Base-by-base conservation (phyloP, 164 flowering plant genomes). In the Macadamia integrifolia region DNA sequence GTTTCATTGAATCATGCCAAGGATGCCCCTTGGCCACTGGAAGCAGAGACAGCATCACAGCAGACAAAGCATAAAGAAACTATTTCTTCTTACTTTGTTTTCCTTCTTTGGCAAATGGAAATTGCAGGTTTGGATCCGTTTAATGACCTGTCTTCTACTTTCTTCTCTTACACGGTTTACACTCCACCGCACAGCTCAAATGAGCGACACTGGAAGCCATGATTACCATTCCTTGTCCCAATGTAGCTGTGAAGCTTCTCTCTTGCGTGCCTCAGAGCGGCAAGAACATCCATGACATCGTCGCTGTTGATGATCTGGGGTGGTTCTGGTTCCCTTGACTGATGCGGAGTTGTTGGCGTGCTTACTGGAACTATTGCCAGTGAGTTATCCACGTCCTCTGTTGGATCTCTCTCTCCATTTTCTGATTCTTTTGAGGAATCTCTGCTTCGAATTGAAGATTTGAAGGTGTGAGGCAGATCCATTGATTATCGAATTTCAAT, bases 201-300 rank as follows among this genome's bases (percentile, higher is more conserved):
- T 15, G 70, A 62, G 58, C 18, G 66, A 69, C 71, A 72, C 6
- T 48, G 6, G 11, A 58, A 35, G 5, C 40, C 40, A 35, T 35
- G 40, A 35, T 35, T 53, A 48, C 29, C 29, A 0, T 71, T 49
- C 64, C 80, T 69, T 71, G 74, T 78, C 48, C 57, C 79, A 82
- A 85, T 76, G 65, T 87, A 78, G 42, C 69, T 80, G 69, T 81
- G 82, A 69, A 87, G 77, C 40, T 70, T 71, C 29, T 82, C 87
- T 67, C 76, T 84, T 48, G 81, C 88, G 55, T 58, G 82, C 76
- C 75, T 81, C 61, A 90, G 69, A 31, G 83, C 77, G 40, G 77
- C 78, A 64, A 89, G 86, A 71, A 83, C 87, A 58, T 85, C 83
- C 29, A 49, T 59, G 48, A 84, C 84, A 18, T 70, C 74, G n/a